phyloP scores from a whole-genome alignment of 306 rosid species.

The Canavalia ensiformis region DNA sequence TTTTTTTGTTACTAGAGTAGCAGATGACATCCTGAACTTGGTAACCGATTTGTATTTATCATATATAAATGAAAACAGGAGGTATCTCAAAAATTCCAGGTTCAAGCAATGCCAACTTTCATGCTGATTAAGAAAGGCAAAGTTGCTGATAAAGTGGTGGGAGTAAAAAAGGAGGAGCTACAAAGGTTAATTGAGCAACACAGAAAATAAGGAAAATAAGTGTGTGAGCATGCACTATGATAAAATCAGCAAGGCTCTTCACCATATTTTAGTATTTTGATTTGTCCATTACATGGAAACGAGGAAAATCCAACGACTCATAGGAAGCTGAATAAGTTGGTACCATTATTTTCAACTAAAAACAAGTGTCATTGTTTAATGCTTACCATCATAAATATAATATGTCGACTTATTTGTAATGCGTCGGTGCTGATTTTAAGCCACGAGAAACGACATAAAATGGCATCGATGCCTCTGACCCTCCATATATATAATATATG shows the following conservation, averaged over 20 bases:
- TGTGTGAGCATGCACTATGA: neutral
- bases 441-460: conserved; percentile 21
- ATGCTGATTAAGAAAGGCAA: conserved; percentile 68
- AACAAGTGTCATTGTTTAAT: conserved; percentile 35
- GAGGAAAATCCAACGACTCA: neutral
- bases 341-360: conserved; percentile 25
- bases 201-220: conserved; percentile 41
- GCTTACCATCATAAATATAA: conserved; percentile 1
- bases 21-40: neutral
- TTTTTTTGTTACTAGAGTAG: neutral
- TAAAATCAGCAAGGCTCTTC: conserved; percentile 21
- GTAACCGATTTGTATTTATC: conserved; percentile 16
- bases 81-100: conserved; percentile 62
- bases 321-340: conserved; percentile 42
- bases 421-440: conserved; percentile 49
- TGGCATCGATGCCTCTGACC: conserved; percentile 21
- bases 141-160: conserved; percentile 63
- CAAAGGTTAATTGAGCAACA: conserved; percentile 67
- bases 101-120: conserved; percentile 76
- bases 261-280: neutral
- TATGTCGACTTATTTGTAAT: conserved; percentile 24
- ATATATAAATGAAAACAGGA: conserved; percentile 53
- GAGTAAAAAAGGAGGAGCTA: conserved; percentile 67
- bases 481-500: conserved; percentile 6
- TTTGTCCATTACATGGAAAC: neutral